These are phyloP conservation scores for Zelopaecilomyces penicillatus DNA, from an alignment of 2,329 filamentous ascomycete species.

Conservation along the genomic window DNA sequence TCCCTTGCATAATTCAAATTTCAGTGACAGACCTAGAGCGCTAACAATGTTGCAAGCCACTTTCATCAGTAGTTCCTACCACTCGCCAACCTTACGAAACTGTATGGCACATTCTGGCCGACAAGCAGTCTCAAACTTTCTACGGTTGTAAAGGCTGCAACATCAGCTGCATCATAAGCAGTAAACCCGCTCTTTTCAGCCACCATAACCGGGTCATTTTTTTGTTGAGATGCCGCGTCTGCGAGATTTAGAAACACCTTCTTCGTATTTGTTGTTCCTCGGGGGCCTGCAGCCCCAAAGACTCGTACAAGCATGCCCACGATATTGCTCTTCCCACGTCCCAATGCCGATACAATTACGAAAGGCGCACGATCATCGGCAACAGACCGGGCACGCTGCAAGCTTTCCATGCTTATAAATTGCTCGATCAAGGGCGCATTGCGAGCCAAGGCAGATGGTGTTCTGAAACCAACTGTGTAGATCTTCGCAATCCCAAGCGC, in stretches of 20 bases:
- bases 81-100: constrained; percentile 70
- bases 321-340: constrained; percentile 68
- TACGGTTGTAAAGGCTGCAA: constrained; percentile 76
- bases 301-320: constrained; percentile 71
- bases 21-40: no score
- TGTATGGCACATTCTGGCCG: constrained; percentile 80
- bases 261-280: constrained; percentile 30
- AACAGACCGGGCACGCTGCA: constrained; percentile 43
- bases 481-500: constrained; percentile 70
- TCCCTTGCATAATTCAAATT: no score
- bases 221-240: constrained; percentile 44
- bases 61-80: constrained; percentile 37
- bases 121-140: constrained; percentile 71
- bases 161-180: constrained; percentile 70
- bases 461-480: constrained; percentile 76
- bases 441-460: constrained; percentile 49
- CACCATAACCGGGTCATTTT: constrained; percentile 57
- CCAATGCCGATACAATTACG: constrained; percentile 70
- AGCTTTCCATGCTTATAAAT: constrained; percentile 64
- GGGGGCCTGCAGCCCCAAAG: constrained; percentile 41
- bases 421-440: constrained; percentile 64
- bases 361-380: constrained; percentile 56
- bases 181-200: constrained; percentile 70
- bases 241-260: constrained; percentile 79
- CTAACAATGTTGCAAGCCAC: no score